phyloP scores from a whole-genome alignment of 2,329 filamentous ascomycete species.

The Macroventuria anomochaeta region DNA sequence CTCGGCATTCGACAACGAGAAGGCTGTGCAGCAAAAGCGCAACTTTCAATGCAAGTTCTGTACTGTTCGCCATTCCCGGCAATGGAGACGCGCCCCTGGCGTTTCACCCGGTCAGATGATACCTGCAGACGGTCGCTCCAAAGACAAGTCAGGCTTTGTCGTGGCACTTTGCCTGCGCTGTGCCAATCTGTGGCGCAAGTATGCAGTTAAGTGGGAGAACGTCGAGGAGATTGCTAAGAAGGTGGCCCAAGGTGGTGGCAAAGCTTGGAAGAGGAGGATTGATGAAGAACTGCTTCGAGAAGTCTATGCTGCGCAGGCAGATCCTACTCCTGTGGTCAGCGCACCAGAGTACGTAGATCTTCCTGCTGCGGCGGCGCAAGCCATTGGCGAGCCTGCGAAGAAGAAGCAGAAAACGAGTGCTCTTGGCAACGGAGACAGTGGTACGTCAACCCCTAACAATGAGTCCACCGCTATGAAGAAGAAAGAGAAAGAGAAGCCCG shows the following conservation, averaged over 20 bases:
- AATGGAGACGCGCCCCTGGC: slow-evolving; percentile 90
- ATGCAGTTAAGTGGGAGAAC: slow-evolving; percentile 95
- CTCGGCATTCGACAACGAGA: slow-evolving; percentile 91
- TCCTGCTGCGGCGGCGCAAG: slow-evolving; percentile 33
- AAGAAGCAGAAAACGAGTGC: slow-evolving; percentile 63
- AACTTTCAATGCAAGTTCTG: slow-evolving; percentile 96
- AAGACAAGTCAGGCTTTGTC: slow-evolving; percentile 78
- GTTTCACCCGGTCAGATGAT: slow-evolving; percentile 74
- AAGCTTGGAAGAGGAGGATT: slow-evolving; percentile 84
- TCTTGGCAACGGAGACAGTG: slow-evolving; percentile 56
- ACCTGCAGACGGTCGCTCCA: slow-evolving; percentile 71
- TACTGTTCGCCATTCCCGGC: slow-evolving; percentile 75
- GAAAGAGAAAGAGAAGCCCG: slow-evolving; percentile 48
- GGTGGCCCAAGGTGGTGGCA: slow-evolving; percentile 77
- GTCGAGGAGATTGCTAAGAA: slow-evolving; percentile 91
- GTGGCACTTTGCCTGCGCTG: slow-evolving; percentile 89
- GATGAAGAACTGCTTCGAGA: slow-evolving; percentile 92
- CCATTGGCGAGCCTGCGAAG: slow-evolving; percentile 60
- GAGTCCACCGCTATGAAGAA: slow-evolving; percentile 53
- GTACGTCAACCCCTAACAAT: slow-evolving; percentile 50
- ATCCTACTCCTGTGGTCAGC: slow-evolving; percentile 34
- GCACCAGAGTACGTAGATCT: slow-evolving; percentile 39
- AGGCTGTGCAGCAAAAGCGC: slow-evolving; percentile 79
- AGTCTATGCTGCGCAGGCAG: slow-evolving; percentile 47
- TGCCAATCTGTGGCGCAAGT: slow-evolving; percentile 91